These are phyloP conservation scores for Wallacemonas sp. DNA, from an alignment of 208 protist genomes.

Conservation along the genomic window DNA sequence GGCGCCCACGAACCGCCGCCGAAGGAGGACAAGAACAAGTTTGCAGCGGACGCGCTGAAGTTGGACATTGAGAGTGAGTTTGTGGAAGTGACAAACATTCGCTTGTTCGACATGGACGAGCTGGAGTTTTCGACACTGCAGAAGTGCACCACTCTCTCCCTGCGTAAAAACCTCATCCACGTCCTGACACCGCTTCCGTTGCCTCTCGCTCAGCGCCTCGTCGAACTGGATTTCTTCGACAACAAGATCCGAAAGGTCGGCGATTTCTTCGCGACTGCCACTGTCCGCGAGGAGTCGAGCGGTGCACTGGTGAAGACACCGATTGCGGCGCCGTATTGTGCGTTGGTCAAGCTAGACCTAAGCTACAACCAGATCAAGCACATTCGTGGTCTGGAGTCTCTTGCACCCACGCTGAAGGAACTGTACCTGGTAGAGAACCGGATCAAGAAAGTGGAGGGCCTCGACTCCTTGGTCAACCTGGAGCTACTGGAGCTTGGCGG, in stretches of 20 bases:
- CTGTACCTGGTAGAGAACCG: conserved; percentile 93
- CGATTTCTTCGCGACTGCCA: conserved; percentile 71
- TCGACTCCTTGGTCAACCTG: conserved; percentile 80
- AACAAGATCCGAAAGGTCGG: conserved; percentile 89
- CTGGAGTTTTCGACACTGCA: conserved; percentile 66
- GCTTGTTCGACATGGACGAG: conserved; percentile 87
- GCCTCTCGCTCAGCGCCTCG: conserved; percentile 56
- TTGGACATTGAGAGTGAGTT: conserved; percentile 54
- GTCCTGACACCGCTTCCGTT: conserved; percentile 74
- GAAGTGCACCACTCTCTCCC: conserved; percentile 60
- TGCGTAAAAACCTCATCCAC: conserved; percentile 92
- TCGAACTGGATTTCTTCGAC: conserved; percentile 90
- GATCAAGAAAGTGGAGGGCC: conserved; percentile 86
- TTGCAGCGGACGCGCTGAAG: conserved; percentile 40
- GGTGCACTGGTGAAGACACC: conserved; percentile 27
- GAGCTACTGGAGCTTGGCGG: conserved; percentile 89
- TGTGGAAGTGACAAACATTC: conserved; percentile 85
- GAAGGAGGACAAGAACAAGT: conserved; percentile 6
- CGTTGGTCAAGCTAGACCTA: conserved; percentile 82
- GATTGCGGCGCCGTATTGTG: conserved; percentile 40
- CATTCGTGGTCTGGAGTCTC: conserved; percentile 67
- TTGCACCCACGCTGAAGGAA: conserved; percentile 75
- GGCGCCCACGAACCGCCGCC: background rate
- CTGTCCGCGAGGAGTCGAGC: conserved; percentile 19
- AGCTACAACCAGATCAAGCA: conserved; percentile 91